Evolutionary conservation across 345 rosid genomes (phyloP).

Genomic region (Arabis hirsuta): DNA sequence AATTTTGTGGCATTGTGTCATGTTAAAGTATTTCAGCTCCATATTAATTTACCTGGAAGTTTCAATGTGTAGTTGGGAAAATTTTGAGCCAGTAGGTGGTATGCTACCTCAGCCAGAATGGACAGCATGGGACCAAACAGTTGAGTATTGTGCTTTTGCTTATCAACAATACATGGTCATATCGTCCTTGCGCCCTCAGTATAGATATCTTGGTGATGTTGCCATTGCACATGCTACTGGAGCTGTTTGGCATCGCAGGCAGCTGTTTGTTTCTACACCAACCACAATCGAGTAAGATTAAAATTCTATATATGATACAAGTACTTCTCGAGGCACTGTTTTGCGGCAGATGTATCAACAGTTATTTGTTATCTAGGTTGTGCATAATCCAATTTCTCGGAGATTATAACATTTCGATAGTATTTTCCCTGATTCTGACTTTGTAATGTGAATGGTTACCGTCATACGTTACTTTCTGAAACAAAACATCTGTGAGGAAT

Average conservation of each 20-base stretch:
- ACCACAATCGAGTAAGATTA: constrained; percentile 93
- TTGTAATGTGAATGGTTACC: constrained; percentile 7
- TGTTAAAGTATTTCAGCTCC: constrained; percentile 17
- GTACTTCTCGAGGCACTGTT: constrained; percentile 5
- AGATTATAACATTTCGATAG: background rate
- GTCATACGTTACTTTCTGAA: constrained; percentile 12
- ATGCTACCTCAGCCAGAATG: constrained; percentile 99
- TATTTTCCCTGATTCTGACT: constrained; percentile 24
- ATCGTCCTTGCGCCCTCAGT: constrained; percentile 94
- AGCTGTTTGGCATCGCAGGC: constrained; percentile 98
- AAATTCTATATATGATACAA: constrained; percentile 14
- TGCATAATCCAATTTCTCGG: constrained; percentile 20
- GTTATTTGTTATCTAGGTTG: constrained; percentile 6
- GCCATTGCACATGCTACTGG: constrained; percentile 95
- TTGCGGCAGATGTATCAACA: constrained; percentile 6
- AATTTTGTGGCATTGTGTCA: constrained; percentile 17
- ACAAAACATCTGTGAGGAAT: constrained; percentile 15
- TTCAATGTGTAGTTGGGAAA: constrained; percentile 85
- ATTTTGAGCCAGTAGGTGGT: constrained; percentile 91
- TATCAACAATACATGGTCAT: constrained; percentile 91
- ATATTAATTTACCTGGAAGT: constrained; percentile 35
- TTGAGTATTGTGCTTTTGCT: constrained; percentile 96
- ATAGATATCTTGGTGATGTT: constrained; percentile 95
- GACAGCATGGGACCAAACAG: constrained; percentile 99
- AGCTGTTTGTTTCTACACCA: constrained; percentile 95